These are phyloP conservation scores for Suhomyces anneliseae DNA, from an alignment of 1,139 yeast species.

Conservation along the genomic window DNA sequence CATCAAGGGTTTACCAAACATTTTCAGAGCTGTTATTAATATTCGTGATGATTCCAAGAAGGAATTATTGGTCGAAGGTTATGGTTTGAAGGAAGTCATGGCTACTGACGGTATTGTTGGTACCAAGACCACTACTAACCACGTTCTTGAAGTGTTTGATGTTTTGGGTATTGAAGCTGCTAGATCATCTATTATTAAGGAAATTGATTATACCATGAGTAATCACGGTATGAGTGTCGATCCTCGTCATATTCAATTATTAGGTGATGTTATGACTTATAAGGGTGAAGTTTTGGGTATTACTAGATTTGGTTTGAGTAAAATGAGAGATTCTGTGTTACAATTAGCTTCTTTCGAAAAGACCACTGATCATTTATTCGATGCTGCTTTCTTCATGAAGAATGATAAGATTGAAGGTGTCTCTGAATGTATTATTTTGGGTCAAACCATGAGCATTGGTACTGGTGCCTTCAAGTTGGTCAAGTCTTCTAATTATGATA, in stretches of 20 bases:
- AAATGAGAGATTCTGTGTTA: conserved; percentile 97
- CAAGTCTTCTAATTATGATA: conserved; percentile 50
- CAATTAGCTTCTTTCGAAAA: conserved; percentile 97
- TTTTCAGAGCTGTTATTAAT: conserved; percentile 94
- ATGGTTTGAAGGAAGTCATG: conserved; percentile 95
- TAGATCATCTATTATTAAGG: conserved; percentile 85
- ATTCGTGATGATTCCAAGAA: conserved; percentile 83
- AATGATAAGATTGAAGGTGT: conserved; percentile 96
- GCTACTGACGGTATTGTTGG: conserved; percentile 97
- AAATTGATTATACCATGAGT: conserved; percentile 97
- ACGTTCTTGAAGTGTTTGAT: conserved; percentile 82
- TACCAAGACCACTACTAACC: conserved; percentile 83
- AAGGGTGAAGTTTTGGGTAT: conserved; percentile 98
- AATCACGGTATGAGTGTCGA: conserved; percentile 99
- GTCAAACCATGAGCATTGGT: conserved; percentile 97
- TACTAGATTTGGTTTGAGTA: conserved; percentile 95
- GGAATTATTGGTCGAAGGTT: conserved; percentile 95
- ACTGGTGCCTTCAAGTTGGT: conserved; percentile 94
- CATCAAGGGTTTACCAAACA: conserved; percentile 89
- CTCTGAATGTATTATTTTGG: conserved; percentile 94
- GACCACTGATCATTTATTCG: conserved; percentile 97
- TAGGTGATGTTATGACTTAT: conserved; percentile 98
- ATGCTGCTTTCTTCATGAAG: conserved; percentile 98
- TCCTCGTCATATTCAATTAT: conserved; percentile 96
- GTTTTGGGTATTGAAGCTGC: conserved; percentile 99